These are phyloP conservation scores for Theobroma cacao DNA, from an alignment of 345 rosid species.

Conservation along the genomic window DNA sequence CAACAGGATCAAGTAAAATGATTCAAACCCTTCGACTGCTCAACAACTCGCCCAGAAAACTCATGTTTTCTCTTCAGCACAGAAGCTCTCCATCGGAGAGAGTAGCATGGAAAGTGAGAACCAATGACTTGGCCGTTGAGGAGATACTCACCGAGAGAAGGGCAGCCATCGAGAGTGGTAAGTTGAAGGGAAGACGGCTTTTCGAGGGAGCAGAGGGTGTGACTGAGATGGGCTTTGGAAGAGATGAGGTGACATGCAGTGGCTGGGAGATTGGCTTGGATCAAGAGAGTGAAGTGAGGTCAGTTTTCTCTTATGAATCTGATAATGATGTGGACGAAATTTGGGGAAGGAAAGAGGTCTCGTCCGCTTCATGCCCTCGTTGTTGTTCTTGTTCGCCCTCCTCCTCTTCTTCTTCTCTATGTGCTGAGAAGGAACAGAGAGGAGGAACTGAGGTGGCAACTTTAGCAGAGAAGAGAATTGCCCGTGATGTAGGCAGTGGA, in stretches of 20 bases:
- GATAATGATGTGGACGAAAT: conserved; percentile 3
- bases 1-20: conserved; percentile 26
- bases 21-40: conserved; percentile 24
- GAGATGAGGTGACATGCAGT: conserved; percentile 15
- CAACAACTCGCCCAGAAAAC: conserved; percentile 43
- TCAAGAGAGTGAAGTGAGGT: conserved; percentile 25
- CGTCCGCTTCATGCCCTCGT: neutral
- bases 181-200: conserved; percentile 42
- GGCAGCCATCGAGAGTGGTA: conserved; percentile 41
- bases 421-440: neutral
- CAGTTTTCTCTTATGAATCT: conserved; percentile 21
- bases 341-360: neutral
- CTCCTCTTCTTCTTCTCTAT: neutral
- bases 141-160: conserved; percentile 41
- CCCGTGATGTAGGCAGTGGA: neutral
- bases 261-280: neutral
- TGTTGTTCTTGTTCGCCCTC: neutral
- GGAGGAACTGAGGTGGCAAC: neutral
- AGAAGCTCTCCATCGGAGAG: conserved; percentile 8
- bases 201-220: conserved; percentile 14
- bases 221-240: conserved; percentile 13
- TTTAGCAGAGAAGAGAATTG: neutral
- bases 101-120: conserved; percentile 38
- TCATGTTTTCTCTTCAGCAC: conserved; percentile 49
- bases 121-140: conserved; percentile 31